Evolutionary conservation across 805 yeast species (phyloP).

Genomic region (Vanderwaltozyma tropicalis): DNA sequence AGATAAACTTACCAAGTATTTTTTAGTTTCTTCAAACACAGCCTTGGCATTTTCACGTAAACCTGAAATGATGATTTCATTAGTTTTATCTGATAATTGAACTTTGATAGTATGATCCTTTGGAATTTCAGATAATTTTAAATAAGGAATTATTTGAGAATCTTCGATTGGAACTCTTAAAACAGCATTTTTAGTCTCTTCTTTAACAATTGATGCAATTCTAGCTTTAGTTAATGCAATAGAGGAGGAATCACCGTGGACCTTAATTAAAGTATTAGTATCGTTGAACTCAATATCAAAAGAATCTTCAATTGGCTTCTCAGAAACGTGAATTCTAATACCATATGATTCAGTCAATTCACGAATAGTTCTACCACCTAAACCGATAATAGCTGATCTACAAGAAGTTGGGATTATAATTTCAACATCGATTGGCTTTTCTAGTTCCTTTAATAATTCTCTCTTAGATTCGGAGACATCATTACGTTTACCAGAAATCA

Average conservation of each 20-base stretch:
- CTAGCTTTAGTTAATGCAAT: slow-evolving; percentile 59
- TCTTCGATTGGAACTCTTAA: slow-evolving; percentile 37
- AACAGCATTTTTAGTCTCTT: slow-evolving; percentile 53
- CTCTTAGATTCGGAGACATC: slow-evolving; percentile 62
- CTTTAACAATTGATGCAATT: slow-evolving; percentile 63
- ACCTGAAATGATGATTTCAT: slow-evolving; percentile 51
- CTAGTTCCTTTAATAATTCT: slow-evolving; percentile 61
- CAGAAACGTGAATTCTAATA: slow-evolving; percentile 51
- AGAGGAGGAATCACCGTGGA: slow-evolving; percentile 81
- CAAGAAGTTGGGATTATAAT: slow-evolving; percentile 70
- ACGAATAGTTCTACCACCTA: slow-evolving; percentile 71
- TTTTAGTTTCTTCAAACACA: slow-evolving; percentile 42
- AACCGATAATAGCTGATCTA: slow-evolving; percentile 74
- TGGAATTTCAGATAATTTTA: slow-evolving; percentile 14
- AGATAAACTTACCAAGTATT: slow-evolving; percentile 35
- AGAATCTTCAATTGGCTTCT: slow-evolving; percentile 28
- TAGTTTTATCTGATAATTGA: slow-evolving; percentile 15
- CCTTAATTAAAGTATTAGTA: slow-evolving; percentile 44
- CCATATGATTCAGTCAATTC: slow-evolving; percentile 65
- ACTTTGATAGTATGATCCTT: slow-evolving; percentile 14
- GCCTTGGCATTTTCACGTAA: slow-evolving; percentile 53
- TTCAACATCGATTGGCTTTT: slow-evolving; percentile 55
- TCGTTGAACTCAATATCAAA: slow-evolving; percentile 50
- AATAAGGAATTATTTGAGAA: slow-evolving; percentile 26
- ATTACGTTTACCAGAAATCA: slow-evolving; percentile 63